phyloP scores from a whole-genome alignment of 441 rosid genomes.

The Euphorbia corollata region DNA sequence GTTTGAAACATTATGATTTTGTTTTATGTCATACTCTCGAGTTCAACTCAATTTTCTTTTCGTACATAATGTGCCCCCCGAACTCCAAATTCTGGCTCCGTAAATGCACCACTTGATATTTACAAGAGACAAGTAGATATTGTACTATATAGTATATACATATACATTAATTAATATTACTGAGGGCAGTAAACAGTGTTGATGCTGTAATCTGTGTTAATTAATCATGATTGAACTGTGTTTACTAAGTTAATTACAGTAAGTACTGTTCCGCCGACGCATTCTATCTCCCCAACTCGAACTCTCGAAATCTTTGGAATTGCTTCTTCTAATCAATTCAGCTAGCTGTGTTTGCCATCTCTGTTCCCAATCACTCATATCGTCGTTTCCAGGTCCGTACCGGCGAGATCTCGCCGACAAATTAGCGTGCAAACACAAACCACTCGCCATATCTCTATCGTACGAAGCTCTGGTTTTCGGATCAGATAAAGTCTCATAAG shows the following conservation, averaged over 20 bases:
- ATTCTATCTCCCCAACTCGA: slow-evolving; percentile 80
- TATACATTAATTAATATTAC: too few relatives aligned
- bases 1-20: too few relatives aligned
- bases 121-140: too few relatives aligned
- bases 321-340: slow-evolving; percentile 61
- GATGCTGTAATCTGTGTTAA: too few relatives aligned
- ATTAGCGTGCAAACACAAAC: slow-evolving; percentile 42
- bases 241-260: neutral
- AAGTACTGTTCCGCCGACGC: slow-evolving; percentile 29
- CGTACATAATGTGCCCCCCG: too few relatives aligned
- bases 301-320: slow-evolving; percentile 25
- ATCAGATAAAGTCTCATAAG: slow-evolving; percentile 84
- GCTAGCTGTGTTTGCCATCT: slow-evolving; percentile 67
- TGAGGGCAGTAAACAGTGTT: too few relatives aligned
- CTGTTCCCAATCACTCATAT: slow-evolving; percentile 47
- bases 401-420: slow-evolving; percentile 40
- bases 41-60: too few relatives aligned
- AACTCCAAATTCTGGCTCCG: too few relatives aligned
- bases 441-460: slow-evolving; percentile 54
- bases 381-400: slow-evolving; percentile 9
- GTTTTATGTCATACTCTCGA: too few relatives aligned
- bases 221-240: neutral
- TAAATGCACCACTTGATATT: too few relatives aligned
- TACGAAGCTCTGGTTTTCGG: slow-evolving; percentile 56
- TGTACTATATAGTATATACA: too few relatives aligned